phyloP scores from a whole-genome alignment of 148 eudicot species.

The Amaranthus palmeri region DNA sequence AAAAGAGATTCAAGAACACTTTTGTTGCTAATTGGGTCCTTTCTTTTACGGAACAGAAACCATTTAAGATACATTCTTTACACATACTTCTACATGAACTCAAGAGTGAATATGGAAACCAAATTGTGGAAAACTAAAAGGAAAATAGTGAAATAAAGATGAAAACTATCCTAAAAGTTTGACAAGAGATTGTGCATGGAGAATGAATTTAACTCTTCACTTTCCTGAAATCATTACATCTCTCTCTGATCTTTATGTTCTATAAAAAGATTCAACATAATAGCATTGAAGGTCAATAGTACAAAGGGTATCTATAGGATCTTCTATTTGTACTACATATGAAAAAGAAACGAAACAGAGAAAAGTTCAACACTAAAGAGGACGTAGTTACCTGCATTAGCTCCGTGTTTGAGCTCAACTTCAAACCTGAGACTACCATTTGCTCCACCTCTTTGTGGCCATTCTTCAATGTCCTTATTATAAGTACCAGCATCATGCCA shows the following conservation, averaged over 20 bases:
- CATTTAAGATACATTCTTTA: neutral
- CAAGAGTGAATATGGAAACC: neutral
- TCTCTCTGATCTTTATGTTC: neutral
- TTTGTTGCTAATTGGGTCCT: neutral
- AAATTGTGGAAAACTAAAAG: neutral
- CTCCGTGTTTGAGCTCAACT: slow-evolving; percentile 85
- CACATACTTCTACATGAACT: neutral
- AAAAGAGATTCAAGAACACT: neutral
- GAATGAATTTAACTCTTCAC: neutral
- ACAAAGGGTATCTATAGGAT: neutral
- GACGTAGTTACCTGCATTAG: slow-evolving; percentile 71
- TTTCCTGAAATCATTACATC: neutral
- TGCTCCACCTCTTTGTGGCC: slow-evolving; percentile 98
- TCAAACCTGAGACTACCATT: slow-evolving; percentile 94
- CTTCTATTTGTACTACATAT: neutral
- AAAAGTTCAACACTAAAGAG: neutral
- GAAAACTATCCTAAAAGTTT: neutral
- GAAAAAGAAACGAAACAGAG: neutral
- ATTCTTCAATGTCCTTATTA: slow-evolving; percentile 80
- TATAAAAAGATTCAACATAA: neutral
- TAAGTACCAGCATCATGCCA: slow-evolving; percentile 99
- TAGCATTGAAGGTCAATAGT: neutral
- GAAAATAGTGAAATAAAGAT: neutral
- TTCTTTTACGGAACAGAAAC: neutral
- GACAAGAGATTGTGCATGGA: neutral